Base-by-base conservation (phyloP, 2,329 filamentous ascomycete genomes). In the Xylaria sp. region DNA sequence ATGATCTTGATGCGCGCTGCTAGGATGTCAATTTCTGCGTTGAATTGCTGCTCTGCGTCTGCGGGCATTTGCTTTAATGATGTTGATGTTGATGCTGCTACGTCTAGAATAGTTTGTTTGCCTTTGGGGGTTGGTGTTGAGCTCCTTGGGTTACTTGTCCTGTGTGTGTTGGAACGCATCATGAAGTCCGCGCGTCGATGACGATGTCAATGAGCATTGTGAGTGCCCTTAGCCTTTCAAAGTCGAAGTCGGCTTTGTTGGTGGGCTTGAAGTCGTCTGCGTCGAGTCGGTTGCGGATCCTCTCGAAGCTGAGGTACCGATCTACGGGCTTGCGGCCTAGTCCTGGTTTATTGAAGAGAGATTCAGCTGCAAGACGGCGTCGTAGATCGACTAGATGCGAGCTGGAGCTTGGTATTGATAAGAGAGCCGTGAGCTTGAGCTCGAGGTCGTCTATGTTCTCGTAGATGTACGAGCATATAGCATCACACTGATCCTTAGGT, bases 161-260 rank as follows among this genome's bases (percentile, higher is more conserved):
- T 19, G n/a, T 38, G 46, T 31, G 21, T 37, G 52, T 23, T 14
- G 11, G 45, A 56, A n/a, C 58, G 64, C 53, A 71, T 65, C 57
- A 71, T 65, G 59, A 71, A 74, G 68, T 76, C 75, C 2, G 85
- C 91, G 61, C 89, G 86, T 92, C 91, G 54, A 97, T 81, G 15
- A 87, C 89, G 40, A 92, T 84, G 71, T 95, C 89, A 4, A 97
- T 83, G 19, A 96, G 83, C 2, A 83, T 78, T 3, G 91, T 80
- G 15, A 87, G 81, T 2, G 90, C 87, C 35, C 83, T 81, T 1
- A 97, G 83, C 57, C 88, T 82, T 15, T 81, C 79, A 75, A 91
- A 97, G 75, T 97, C 79, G 75, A 92, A 97, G 76, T 97, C 60
- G 28, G 43, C 23, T 38, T 37, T 61, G 40, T 79, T 78, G 3